A percentile compares a stretch with the other conserved stretches of the same genome.
These are phyloP conservation scores for Mucor plumbeus DNA, from an alignment of 371 early-diverging fungal genomes.

Conservation along the genomic window DNA sequence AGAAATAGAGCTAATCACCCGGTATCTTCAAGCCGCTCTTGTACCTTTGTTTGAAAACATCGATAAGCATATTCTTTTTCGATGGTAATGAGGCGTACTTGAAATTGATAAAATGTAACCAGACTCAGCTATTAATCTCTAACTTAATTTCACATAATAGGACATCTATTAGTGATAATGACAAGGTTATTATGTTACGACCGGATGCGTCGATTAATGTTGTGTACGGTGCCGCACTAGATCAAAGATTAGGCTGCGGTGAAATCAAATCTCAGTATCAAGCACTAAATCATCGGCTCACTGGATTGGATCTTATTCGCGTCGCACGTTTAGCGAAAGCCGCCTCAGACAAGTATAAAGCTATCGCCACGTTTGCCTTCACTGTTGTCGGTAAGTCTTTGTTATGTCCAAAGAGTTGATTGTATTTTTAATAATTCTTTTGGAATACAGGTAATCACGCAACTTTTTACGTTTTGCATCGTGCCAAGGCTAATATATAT, in stretches of 20 bases:
- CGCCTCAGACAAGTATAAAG: slow-evolving; percentile 31
- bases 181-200: slow-evolving; percentile 15
- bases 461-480: slow-evolving; percentile 29
- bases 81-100: slow-evolving; percentile 26
- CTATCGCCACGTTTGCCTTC: slow-evolving; percentile 18
- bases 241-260: slow-evolving; percentile 24
- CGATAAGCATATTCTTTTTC: too few relatives aligned
- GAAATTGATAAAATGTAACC: slow-evolving; percentile 23
- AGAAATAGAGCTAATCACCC: too few relatives aligned
- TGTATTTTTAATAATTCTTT: too few relatives aligned
- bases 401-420: too few relatives aligned
- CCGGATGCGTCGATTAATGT: slow-evolving; percentile 36
- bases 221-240: slow-evolving; percentile 22
- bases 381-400: slow-evolving; percentile 12
- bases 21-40: too few relatives aligned
- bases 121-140: too few relatives aligned
- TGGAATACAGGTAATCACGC: slow-evolving; percentile 25
- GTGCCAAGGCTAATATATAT: slow-evolving; percentile 23
- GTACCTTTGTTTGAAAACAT: too few relatives aligned
- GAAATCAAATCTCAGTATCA: slow-evolving; percentile 33
- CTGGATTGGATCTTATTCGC: slow-evolving; percentile 27
- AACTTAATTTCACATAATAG: slow-evolving; percentile 2
- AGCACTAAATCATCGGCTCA: slow-evolving; percentile 23
- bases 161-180: slow-evolving; percentile 29
- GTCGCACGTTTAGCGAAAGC: slow-evolving; percentile 21